These are phyloP conservation scores for Elymus sibiricus DNA, from an alignment of 176 grass and related monocot genomes.

Conservation along the genomic window DNA sequence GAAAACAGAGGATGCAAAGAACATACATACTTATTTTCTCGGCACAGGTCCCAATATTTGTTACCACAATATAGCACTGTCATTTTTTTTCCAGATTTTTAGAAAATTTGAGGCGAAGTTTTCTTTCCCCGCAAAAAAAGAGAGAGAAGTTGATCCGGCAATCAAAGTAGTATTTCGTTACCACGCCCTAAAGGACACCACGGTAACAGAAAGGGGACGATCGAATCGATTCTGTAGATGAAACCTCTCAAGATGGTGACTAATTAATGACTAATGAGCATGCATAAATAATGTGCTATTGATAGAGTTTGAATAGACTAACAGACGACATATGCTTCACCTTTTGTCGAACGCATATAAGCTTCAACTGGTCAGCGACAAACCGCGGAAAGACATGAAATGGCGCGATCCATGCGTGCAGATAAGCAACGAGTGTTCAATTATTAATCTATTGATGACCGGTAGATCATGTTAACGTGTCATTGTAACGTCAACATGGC, in stretches of 20 bases:
- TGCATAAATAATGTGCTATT: slow-evolving; percentile 21
- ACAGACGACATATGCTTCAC: background rate
- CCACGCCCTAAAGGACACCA: background rate
- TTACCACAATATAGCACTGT: no score
- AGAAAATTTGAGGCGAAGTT: no score
- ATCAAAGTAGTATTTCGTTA: background rate
- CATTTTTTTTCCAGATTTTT: no score
- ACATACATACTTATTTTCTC: no score
- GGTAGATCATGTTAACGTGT: no score
- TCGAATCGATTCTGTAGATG: background rate
- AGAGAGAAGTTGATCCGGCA: background rate
- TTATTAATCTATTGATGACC: background rate
- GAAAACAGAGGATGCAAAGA: no score
- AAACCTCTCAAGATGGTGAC: background rate
- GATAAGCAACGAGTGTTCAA: background rate
- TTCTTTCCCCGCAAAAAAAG: no score
- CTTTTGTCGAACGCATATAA: slow-evolving; percentile 1
- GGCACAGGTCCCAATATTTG: no score
- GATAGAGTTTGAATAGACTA: background rate
- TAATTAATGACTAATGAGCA: slow-evolving; percentile 4
- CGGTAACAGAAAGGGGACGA: background rate
- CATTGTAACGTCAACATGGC: no score
- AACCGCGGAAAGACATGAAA: background rate
- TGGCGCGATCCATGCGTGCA: background rate
- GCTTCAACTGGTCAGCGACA: background rate